Conservation (phyloP, 371 early-diverging fungal genomes). For the Lichtheimia corymbifera region DNA sequence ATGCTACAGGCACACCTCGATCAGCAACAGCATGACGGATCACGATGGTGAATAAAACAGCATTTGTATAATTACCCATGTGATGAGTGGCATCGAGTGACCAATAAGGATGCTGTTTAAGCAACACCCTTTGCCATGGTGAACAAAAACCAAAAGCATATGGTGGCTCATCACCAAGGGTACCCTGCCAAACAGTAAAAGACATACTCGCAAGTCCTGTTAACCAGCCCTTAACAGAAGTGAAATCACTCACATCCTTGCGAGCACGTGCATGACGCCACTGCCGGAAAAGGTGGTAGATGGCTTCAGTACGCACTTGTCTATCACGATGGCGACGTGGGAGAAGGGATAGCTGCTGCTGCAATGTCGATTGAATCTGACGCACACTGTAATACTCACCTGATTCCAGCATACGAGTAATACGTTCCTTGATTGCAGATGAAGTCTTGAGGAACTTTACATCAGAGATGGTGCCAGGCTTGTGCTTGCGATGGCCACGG, state of each 20-base stretch:
- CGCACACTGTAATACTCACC: not conserved
- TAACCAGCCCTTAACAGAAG: not conserved
- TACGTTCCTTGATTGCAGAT: not conserved
- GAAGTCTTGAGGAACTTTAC: not conserved
- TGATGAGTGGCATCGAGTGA: conserved; percentile 9
- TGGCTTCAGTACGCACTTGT: no score
- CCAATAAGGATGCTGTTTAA: not conserved
- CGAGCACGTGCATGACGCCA: not conserved
- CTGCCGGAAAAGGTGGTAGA: no score
- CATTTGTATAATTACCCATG: not conserved
- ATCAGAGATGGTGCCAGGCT: conserved; percentile 4
- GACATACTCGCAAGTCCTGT: not conserved
- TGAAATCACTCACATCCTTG: not conserved
- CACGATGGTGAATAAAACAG: not conserved
- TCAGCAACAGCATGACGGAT: not conserved
- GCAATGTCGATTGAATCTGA: not conserved
- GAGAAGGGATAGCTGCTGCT: not conserved
- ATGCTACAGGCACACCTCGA: conserved; percentile 7
- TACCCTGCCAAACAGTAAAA: no score
- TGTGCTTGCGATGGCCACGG: not conserved
- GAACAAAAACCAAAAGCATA: conserved; percentile 8
- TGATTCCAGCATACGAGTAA: not conserved
- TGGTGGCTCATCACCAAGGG: not conserved
- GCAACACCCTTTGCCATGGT: not conserved
- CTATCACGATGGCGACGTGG: no score